Percentiles rank a stretch among this genome's conserved stretches.
These are phyloP conservation scores for Aspergillus brasiliensis DNA, from an alignment of 2,329 filamentous ascomycete genomes.

Conservation along the genomic window DNA sequence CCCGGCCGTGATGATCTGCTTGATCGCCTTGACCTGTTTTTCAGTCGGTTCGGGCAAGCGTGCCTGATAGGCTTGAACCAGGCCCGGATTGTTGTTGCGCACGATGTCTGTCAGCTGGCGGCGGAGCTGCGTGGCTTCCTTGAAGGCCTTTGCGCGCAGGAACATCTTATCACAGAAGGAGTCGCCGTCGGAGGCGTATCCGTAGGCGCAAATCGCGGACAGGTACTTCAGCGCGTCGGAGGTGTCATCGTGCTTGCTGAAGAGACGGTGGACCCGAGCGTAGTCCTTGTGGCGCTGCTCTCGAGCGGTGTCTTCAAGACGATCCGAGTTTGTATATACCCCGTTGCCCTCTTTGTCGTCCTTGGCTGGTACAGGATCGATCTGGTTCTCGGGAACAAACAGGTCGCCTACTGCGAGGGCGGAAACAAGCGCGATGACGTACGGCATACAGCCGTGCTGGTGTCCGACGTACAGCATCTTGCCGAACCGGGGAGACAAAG, in stretches of 20 bases:
- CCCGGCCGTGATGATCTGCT: constrained; percentile 87
- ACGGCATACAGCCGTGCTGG: constrained; percentile 76
- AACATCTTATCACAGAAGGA: constrained; percentile 81
- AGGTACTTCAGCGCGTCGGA: constrained; percentile 90
- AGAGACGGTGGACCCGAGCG: constrained; percentile 74
- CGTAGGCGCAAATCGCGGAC: constrained; percentile 84
- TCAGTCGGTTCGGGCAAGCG: constrained; percentile 63
- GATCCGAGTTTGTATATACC: constrained; percentile 64
- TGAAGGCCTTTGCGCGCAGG: constrained; percentile 81
- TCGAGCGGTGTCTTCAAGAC: constrained; percentile 70
- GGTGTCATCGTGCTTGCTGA: constrained; percentile 77
- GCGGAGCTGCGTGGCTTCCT: constrained; percentile 81
- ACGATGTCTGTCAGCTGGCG: constrained; percentile 81
- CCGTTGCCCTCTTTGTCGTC: constrained; percentile 43
- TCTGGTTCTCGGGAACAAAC: constrained; percentile 79
- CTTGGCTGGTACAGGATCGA: constrained; percentile 60
- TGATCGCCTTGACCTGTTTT: constrained; percentile 75
- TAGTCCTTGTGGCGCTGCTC: constrained; percentile 66
- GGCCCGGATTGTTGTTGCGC: constrained; percentile 66
- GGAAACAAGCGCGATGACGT: constrained; percentile 85
- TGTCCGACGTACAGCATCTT: constrained; percentile 90
- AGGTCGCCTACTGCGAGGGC: constrained; percentile 85
- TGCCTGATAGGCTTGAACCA: constrained; percentile 43
- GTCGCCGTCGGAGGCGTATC: constrained; percentile 67
- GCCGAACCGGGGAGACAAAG: constrained; percentile 84